Evolutionary conservation across 371 early-diverging fungal species (phyloP).

Genomic region (Catenaria anguillulae): DNA sequence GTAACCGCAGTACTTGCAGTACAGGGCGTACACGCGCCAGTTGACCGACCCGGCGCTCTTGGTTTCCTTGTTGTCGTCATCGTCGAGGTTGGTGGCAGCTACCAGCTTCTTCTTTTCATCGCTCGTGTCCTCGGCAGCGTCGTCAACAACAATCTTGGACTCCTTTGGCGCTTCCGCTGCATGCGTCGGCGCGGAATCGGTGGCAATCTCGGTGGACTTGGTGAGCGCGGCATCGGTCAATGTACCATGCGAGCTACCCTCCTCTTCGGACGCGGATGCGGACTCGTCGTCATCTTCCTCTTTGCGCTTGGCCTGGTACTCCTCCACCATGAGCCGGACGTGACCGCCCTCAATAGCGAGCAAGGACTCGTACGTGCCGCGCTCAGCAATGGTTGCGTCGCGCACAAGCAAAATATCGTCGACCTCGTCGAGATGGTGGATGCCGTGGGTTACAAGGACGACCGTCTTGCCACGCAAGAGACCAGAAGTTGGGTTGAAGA

Average conservation of each 20-base stretch:
- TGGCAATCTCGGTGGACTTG: too few relatives aligned
- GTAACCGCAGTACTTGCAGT: background rate
- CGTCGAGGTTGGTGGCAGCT: too few relatives aligned
- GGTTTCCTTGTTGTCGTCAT: too few relatives aligned
- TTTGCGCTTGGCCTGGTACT: background rate
- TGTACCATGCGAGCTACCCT: too few relatives aligned
- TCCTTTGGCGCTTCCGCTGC: too few relatives aligned
- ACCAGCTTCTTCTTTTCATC: background rate
- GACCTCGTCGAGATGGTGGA: conserved; percentile 40
- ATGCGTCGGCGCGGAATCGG: too few relatives aligned
- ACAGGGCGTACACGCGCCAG: background rate
- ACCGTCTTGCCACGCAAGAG: conserved; percentile 55
- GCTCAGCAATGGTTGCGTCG: conserved; percentile 28
- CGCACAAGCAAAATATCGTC: conserved; percentile 28
- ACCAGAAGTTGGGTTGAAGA: conserved; percentile 61
- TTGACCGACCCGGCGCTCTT: background rate
- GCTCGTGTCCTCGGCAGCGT: background rate
- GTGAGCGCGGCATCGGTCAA: too few relatives aligned
- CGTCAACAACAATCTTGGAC: background rate
- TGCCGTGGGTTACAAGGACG: conserved; percentile 21
- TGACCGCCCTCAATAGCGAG: conserved; percentile 36
- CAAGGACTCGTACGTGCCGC: conserved; percentile 25
- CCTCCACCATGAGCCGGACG: conserved; percentile 22
- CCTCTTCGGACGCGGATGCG: too few relatives aligned
- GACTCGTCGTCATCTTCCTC: background rate